These are phyloP conservation scores for Asclepias syriaca DNA, from an alignment of 257 asterid genomes.

Conservation along the genomic window DNA sequence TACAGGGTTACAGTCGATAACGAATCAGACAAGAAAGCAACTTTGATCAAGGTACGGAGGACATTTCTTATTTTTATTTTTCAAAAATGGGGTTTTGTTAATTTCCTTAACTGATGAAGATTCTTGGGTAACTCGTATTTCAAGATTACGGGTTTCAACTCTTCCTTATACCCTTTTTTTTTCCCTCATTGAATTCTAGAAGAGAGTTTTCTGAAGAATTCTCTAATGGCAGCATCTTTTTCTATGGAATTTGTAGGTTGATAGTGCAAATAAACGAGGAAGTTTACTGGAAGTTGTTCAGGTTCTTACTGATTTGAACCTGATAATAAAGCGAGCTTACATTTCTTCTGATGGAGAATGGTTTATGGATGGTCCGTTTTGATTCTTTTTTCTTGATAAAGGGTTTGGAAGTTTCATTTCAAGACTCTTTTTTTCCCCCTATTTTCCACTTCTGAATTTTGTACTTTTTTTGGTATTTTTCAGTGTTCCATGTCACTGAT, in stretches of 20 bases:
- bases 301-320: constrained; percentile 81
- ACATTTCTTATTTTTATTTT: neutral
- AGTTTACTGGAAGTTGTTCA: constrained; percentile 84
- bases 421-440: constrained; percentile 9
- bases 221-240: neutral
- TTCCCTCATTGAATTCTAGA: neutral
- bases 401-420: neutral
- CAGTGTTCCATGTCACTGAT: constrained; percentile 91
- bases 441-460: neutral
- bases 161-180: neutral
- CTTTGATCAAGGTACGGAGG: constrained; percentile 42
- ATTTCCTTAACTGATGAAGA: neutral
- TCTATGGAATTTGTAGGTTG: constrained; percentile 49
- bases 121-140: neutral
- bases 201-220: neutral
- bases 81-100: neutral
- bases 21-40: constrained; percentile 40
- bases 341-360: constrained; percentile 94
- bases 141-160: neutral
- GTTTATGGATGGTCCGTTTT: constrained; percentile 85
- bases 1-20: constrained; percentile 51
- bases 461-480: constrained; percentile 8
- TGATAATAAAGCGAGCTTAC: constrained; percentile 71
- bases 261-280: constrained; percentile 81
- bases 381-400: neutral